Evolutionary conservation across 768 basidiomycete species (phyloP), one percentile per base, ranked within the genome.

Genomic region (Gyrodon lividus): DNA sequence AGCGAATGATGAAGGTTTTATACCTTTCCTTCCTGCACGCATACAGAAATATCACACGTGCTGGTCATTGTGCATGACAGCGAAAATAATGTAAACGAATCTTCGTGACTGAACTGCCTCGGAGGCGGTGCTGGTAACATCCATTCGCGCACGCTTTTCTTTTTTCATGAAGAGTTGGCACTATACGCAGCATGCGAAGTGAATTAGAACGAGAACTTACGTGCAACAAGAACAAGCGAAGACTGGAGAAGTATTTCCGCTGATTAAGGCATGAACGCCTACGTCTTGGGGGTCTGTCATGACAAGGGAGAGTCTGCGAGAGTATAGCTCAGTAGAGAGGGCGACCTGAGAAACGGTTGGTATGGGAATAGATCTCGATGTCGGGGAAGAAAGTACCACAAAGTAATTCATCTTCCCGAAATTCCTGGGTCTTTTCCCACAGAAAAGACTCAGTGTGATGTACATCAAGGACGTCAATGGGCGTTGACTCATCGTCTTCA

Each of bases 1-100:
- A 46, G 13, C 6, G n/a, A 22, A 22, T 42, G 16, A 7, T 4
- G 26, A 39, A 3, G 9, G 43, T 22, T 33, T 67, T 67, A 67
- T 65, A 57, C 52, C 8, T 35, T 49, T 45, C 37, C 24, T 24
- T 17, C 1, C n/a, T 22, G 12, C 26, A n/a, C 19, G 13, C n/a
- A 26, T 9, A 9, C 14, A 30, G 9, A 23, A n/a, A 34, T 9
- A 22, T 13, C 10, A 28, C 24, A 5, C 19, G 5, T 9, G 17
- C 12, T 8, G 14, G 3, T 33, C 43, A 22, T 35, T 31, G 13
- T 31, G 28, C 19, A 5, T 23, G 20, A 31, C 12, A 38, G 44
- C 9, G 7, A 37, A 31, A 22, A 22, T 6, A 33, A 43, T 30
- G 23, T 1, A 20, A 23, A 41, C 14, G 23, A 46, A 31, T 46